These are phyloP conservation scores for Penicillium cinerascens DNA, from an alignment of 495 filamentous ascomycete species.

Conservation along the genomic window DNA sequence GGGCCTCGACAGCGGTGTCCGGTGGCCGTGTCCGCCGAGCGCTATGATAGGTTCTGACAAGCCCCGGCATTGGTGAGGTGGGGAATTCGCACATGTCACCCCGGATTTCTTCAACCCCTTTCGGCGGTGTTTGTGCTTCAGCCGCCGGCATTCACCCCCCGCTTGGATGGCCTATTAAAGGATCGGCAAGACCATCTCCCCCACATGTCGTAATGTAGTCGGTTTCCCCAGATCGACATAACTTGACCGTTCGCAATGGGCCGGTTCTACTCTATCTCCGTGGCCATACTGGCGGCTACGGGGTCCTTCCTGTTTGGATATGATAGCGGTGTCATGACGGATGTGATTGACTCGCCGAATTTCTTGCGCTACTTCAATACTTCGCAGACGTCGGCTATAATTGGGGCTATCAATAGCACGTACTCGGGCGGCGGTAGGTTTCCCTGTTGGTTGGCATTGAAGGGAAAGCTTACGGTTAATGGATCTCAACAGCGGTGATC, in stretches of 20 bases:
- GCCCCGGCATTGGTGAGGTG: not conserved
- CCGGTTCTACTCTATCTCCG: conserved; percentile 38
- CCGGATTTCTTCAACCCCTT: conserved; percentile 4
- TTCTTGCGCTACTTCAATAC: conserved; percentile 50
- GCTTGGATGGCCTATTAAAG: not conserved
- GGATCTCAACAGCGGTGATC: conserved; percentile 24
- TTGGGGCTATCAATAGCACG: conserved; percentile 55
- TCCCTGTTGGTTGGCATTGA: no score
- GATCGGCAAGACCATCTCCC: not conserved
- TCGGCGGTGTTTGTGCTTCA: not conserved
- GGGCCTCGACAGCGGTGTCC: no score
- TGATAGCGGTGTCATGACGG: conserved; percentile 54
- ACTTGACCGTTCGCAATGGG: conserved; percentile 30
- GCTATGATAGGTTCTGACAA: conserved; percentile 7
- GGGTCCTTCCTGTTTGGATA: conserved; percentile 55
- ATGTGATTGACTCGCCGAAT: conserved; percentile 49
- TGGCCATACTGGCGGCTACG: conserved; percentile 44
- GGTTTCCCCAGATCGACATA: not conserved
- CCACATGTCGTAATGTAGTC: not conserved
- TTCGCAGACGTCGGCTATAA: conserved; percentile 44
- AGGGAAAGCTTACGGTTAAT: no score
- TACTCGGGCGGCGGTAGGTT: conserved; percentile 51
- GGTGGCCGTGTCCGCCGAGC: not conserved
- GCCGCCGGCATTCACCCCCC: not conserved
- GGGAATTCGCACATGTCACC: not conserved